These are phyloP conservation scores for Phylloporus arenicola DNA, from an alignment of 768 basidiomycete species.

Conservation along the genomic window DNA sequence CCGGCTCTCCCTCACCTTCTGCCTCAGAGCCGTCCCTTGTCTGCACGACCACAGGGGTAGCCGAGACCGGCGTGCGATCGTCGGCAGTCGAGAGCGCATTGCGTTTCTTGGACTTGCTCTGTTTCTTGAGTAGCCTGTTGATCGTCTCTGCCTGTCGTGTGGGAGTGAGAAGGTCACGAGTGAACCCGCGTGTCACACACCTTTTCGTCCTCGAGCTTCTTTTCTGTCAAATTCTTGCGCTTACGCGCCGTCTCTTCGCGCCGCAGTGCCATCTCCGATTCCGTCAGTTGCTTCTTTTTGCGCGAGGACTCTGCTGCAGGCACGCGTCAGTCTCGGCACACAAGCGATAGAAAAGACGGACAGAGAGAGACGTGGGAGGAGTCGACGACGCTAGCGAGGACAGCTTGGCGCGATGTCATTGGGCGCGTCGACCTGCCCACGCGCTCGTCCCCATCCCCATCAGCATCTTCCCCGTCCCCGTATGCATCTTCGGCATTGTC, in stretches of 20 bases:
- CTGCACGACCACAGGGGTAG: slow-evolving; percentile 24
- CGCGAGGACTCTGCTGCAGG: slow-evolving; percentile 14
- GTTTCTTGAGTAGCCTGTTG: slow-evolving; percentile 83
- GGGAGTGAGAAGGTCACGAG: neutral
- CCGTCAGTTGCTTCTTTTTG: slow-evolving; percentile 66
- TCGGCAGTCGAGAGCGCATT: slow-evolving; percentile 45
- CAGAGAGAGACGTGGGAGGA: slow-evolving; percentile 64
- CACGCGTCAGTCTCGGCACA: neutral
- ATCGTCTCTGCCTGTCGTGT: slow-evolving; percentile 73
- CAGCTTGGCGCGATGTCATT: slow-evolving; percentile 63
- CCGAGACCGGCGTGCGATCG: slow-evolving; percentile 35
- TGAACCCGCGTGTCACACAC: slow-evolving; percentile 29
- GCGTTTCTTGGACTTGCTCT: slow-evolving; percentile 61
- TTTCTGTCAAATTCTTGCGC: slow-evolving; percentile 73
- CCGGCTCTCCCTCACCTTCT: slow-evolving; percentile 41
- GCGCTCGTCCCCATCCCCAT: slow-evolving; percentile 33
- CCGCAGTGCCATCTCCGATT: slow-evolving; percentile 65
- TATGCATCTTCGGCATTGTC: slow-evolving; percentile 32
- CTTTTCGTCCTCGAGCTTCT: slow-evolving; percentile 84
- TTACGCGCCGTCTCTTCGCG: slow-evolving; percentile 81
- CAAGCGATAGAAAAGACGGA: slow-evolving; percentile 16
- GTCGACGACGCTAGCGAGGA: slow-evolving; percentile 63
- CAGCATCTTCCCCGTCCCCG: neutral
- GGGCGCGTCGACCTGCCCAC: slow-evolving; percentile 29
- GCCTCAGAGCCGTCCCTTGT: slow-evolving; percentile 28